phyloP scores from a whole-genome alignment of 768 basidiomycete species.

The Termitomyces sp. region DNA sequence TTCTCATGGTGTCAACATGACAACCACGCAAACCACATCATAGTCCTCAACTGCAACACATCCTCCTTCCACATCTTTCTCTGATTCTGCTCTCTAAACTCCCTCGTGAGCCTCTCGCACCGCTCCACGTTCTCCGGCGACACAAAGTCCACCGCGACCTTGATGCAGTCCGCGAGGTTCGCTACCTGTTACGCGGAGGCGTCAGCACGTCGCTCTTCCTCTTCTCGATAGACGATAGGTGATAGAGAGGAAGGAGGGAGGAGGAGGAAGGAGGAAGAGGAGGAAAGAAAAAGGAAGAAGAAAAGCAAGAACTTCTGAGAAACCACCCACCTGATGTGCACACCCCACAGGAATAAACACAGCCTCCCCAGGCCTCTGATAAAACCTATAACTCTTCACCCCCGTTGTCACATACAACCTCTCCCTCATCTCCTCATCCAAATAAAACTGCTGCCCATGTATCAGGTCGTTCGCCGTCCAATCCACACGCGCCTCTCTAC shows the following conservation, averaged over 20 bases:
- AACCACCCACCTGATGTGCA: slow-evolving; percentile 71
- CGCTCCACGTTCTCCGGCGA: slow-evolving; percentile 88
- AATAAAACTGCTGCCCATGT: slow-evolving; percentile 85
- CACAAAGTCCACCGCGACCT: slow-evolving; percentile 94
- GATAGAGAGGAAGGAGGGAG: no score
- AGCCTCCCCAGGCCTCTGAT: slow-evolving; percentile 90
- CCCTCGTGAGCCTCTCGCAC: slow-evolving; percentile 81
- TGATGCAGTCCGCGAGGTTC: slow-evolving; percentile 93
- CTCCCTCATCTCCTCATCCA: slow-evolving; percentile 67
- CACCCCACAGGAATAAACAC: slow-evolving; percentile 96
- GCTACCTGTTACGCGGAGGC: slow-evolving; percentile 59
- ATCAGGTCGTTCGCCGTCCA: slow-evolving; percentile 67
- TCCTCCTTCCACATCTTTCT: slow-evolving; percentile 92
- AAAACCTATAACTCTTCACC: slow-evolving; percentile 79
- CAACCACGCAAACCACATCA: slow-evolving; percentile 95
- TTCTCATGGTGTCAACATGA: slow-evolving; percentile 50
- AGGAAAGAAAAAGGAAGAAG: not conserved
- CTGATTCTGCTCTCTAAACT: slow-evolving; percentile 90
- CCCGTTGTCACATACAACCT: slow-evolving; percentile 65
- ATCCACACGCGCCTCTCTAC: slow-evolving; percentile 16
- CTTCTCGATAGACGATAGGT: no score
- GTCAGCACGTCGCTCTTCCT: slow-evolving; percentile 5
- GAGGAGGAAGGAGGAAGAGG: no score
- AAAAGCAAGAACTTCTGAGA: no score
- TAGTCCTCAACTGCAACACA: slow-evolving; percentile 84